Evolutionary conservation across 176 grass and related monocot species (phyloP).

Genomic region (Miscanthus lutarioriparius): DNA sequence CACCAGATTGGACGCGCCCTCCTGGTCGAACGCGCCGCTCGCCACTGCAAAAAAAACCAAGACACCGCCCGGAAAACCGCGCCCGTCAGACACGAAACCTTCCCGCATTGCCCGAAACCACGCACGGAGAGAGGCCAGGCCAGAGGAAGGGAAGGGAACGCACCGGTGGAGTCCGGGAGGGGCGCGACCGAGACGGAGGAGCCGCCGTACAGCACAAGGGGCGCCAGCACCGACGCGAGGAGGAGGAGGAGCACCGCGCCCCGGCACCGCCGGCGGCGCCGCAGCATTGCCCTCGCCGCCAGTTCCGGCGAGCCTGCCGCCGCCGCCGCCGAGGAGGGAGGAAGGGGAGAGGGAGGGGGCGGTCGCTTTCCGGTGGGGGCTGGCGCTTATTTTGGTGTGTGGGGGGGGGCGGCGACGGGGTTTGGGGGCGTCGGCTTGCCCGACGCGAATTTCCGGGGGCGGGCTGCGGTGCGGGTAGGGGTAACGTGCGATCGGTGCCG

Average conservation of each 20-base stretch:
- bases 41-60: slow-evolving; percentile 14
- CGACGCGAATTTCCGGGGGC: slow-evolving; percentile 24
- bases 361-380: slow-evolving; percentile 9
- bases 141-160: background rate
- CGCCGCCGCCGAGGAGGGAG: background rate
- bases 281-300: slow-evolving; percentile 43
- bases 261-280: slow-evolving; percentile 38
- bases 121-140: too few relatives aligned
- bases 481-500: background rate
- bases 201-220: slow-evolving; percentile 68
- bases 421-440: slow-evolving; percentile 22
- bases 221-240: slow-evolving; percentile 63
- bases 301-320: slow-evolving; percentile 14
- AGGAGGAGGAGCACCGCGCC: slow-evolving; percentile 59
- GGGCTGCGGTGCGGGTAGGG: background rate
- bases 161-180: slow-evolving; percentile 54
- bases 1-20: slow-evolving; percentile 31
- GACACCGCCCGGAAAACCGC: background rate
- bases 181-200: slow-evolving; percentile 34
- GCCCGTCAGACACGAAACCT: slow-evolving; percentile 23
- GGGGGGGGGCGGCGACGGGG: background rate
- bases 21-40: slow-evolving; percentile 42
- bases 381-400: background rate
- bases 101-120: slow-evolving; percentile 18
- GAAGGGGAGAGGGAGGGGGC: background rate